Percentiles rank a stretch among this genome's conserved stretches.
Evolutionary conservation across 2,329 filamentous ascomycete species (phyloP).

Genomic region (Trichophyton verrucosum): DNA sequence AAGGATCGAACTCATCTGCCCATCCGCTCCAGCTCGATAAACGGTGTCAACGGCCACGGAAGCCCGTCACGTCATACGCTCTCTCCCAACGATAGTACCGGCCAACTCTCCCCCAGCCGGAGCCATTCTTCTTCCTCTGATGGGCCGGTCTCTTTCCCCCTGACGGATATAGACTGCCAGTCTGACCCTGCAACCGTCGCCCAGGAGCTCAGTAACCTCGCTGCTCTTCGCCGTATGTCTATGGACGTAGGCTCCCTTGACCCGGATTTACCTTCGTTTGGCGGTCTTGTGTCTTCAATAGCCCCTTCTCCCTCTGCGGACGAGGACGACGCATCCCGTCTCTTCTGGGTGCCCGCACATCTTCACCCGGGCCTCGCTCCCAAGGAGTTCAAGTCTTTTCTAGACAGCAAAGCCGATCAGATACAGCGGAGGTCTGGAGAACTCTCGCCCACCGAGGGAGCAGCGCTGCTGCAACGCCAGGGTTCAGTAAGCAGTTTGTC

Average conservation of each 20-base stretch:
- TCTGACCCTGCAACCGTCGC: conserved; percentile 80
- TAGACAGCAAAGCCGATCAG: conserved; percentile 83
- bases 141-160: conserved; percentile 52
- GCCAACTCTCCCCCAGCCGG: conserved; percentile 43
- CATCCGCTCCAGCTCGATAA: conserved; percentile 16
- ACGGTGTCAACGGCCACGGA: conserved; percentile 25
- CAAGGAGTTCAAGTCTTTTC: conserved; percentile 90
- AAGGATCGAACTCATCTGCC: conserved; percentile 12
- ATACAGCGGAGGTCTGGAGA: conserved; percentile 76
- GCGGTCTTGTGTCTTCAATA: conserved; percentile 30
- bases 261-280: conserved; percentile 38
- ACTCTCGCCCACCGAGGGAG: conserved; percentile 49
- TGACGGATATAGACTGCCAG: conserved; percentile 80
- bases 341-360: conserved; percentile 92
- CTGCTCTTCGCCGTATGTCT: conserved; percentile 80
- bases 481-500: conserved; percentile 49
- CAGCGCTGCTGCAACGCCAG: conserved; percentile 41
- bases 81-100: conserved; percentile 22
- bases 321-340: conserved; percentile 72
- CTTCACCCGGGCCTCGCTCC: conserved; percentile 91
- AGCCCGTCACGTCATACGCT: neutral
- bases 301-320: conserved; percentile 42
- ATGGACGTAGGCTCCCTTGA: conserved; percentile 71
- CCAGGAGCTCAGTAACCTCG: conserved; percentile 82
- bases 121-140: conserved; percentile 41